Base-by-base conservation (phyloP, 1,284 basidiomycete genomes). In the Phellopilus nigrolimitatus region DNA sequence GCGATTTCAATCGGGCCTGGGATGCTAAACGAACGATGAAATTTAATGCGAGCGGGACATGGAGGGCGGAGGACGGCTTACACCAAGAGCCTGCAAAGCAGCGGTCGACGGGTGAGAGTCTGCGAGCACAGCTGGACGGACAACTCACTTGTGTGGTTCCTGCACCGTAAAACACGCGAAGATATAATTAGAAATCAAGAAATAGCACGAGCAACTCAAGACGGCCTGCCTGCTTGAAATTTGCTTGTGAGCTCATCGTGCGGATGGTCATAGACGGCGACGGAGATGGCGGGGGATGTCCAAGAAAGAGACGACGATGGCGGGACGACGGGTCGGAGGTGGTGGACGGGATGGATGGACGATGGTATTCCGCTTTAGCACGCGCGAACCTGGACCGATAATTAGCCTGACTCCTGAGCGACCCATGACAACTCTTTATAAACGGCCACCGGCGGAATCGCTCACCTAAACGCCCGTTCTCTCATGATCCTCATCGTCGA, bases 1-100 rank as follows among this genome's bases (percentile, higher is more conserved):
- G 84, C 66, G 57, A 90, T 75, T 67, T 92, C 89, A 61, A 91
- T 88, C 33, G 90, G 89, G 13, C 89, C 89, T 40, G 90, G 88
- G 58, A 91, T 89, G 56, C 82, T 85, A 56, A n/a, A n/a, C n/a
- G n/a, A n/a, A n/a, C 21, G 54, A 45, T 47, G 19, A 10, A 19
- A 36, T 17, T 38, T 12, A 27, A n/a, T n/a, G 36, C 19, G 13
- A 30, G 33, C 19, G n/a, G 1, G 8, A 24, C 22, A 7, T 0
- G 5, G 24, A 6, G 3, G 25, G 42, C 22, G 34, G 15, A 42
- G 7, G 12, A 51, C 10, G 21, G 68, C 83, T 62, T 67, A 86
- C 83, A 83, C 76, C 43, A 87, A 68, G n/a, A 87, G 71, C 62
- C 84, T 84, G 58, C 41, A 37, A 7, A 47, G 28, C 4, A 48